Evolutionary conservation across 768 basidiomycete species (phyloP), one percentile per base, ranked within the genome.

Genomic region (Mycena kentingensis): DNA sequence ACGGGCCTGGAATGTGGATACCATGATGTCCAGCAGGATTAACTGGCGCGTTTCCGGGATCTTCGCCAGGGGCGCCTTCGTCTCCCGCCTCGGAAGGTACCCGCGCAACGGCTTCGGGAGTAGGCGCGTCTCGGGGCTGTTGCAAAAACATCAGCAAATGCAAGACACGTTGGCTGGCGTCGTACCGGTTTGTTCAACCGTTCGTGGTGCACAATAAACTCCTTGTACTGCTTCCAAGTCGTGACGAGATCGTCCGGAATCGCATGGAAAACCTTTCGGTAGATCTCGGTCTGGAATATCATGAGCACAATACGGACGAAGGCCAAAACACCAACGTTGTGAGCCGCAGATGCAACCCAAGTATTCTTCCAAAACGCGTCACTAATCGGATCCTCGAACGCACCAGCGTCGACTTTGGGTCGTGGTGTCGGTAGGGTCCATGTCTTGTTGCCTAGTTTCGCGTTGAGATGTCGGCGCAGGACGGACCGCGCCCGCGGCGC

Each of bases 201-300:
- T 55, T 93, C 91, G 39, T 93, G 87, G 63, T 88, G 78, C 5
- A 76, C 68, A 39, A 87, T 72, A 62, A 90, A 98, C 56, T 95
- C 90, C 65, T 87, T 95, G 62, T 82, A 98, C 64, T 93, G 89
- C 63, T 94, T 94, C 96, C 96, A 99, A 0, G 95, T 96, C 2
- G 87, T 87, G 54, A 98, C 82, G 21, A 85, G 76, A 66, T 99
- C 95, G 67, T 98, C 96, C 5, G 97, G 96, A 48, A 95, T 75
- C 29, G 89, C 87, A 62, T 93, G 87, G 75, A 99, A 99, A 3
- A 98, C 93, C 65, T 90, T 95, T 49, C 94, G 87, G 71, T 83
- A 98, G 58, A 98, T 93, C 66, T 96, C 91, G 55, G 96, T 99
- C 93, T 95, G 54, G 27, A 42, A 45, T 54, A 42, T 19, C 43